Evolutionary conservation across 352 stramenopile species (phyloP).

Genomic region (Globisporangium acanthophoron): DNA sequence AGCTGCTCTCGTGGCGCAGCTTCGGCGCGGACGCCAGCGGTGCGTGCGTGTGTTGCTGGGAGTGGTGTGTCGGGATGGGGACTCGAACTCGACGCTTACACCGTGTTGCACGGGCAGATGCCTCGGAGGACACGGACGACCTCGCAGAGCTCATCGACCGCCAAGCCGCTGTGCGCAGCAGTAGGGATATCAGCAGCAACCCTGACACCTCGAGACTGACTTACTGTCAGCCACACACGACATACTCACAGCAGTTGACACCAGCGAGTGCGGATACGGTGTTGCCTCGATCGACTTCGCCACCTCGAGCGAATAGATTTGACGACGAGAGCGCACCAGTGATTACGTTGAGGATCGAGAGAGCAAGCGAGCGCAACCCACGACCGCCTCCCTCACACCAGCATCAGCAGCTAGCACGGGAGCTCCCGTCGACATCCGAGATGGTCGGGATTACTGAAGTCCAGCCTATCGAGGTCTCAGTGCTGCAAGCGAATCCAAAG

Average conservation of each 20-base stretch:
- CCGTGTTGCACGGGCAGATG: constrained; percentile 10
- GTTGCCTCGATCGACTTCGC: neutral
- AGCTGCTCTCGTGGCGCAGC: constrained; percentile 36
- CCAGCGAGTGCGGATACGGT: neutral
- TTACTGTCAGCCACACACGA: neutral
- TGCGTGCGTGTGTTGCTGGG: neutral
- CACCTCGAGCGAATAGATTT: neutral
- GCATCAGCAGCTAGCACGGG: neutral
- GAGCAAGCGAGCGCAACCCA: neutral
- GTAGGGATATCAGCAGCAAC: neutral
- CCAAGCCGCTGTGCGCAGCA: neutral
- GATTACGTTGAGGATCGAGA: constrained; percentile 9
- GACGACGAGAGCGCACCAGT: neutral
- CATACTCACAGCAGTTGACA: neutral
- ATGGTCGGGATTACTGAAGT: constrained; percentile 26
- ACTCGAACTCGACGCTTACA: neutral
- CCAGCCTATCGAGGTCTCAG: neutral
- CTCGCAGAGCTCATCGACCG: constrained; percentile 19
- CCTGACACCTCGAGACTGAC: neutral
- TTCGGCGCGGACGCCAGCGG: constrained; percentile 16
- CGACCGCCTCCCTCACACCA: neutral
- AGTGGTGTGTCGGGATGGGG: too few species aligned
- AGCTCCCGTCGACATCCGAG: constrained; percentile 38
- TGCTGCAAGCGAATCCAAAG: neutral
- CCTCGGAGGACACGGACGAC: constrained; percentile 22